These are phyloP conservation scores for Aspergillus aculeatinus DNA, from an alignment of 2,329 filamentous ascomycete species.

Conservation along the genomic window DNA sequence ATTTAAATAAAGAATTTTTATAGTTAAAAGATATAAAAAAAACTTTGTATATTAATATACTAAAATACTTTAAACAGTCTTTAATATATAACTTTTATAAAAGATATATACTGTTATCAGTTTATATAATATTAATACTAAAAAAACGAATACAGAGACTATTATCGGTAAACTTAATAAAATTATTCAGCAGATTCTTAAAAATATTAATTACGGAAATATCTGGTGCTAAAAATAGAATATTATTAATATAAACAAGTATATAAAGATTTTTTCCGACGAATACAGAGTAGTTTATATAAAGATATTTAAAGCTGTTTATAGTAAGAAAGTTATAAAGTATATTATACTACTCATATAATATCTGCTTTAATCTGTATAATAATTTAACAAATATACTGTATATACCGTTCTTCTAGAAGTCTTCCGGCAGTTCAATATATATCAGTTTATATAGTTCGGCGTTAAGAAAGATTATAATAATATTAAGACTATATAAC, in stretches of 20 bases:
- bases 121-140: background rate
- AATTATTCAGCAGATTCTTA: too few relatives aligned
- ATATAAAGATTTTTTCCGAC: background rate
- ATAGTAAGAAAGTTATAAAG: background rate
- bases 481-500: background rate
- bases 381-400: background rate
- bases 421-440: background rate
- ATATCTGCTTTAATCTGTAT: background rate
- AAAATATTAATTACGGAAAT: background rate
- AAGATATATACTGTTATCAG: too few relatives aligned
- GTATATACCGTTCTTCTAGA: background rate
- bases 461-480: background rate
- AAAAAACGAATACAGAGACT: too few relatives aligned
- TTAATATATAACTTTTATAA: too few relatives aligned
- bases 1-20: too few relatives aligned
- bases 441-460: slow-evolving; percentile 2
- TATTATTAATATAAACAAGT: background rate
- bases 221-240: too few relatives aligned
- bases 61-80: too few relatives aligned
- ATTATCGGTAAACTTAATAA: background rate
- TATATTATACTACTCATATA: slow-evolving; percentile 2
- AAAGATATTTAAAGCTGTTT: background rate
- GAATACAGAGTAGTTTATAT: background rate
- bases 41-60: too few relatives aligned
- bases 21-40: too few relatives aligned